A percentile compares a stretch with the other conserved stretches of the same genome.
Evolutionary conservation across 169 alveolate genomes (phyloP).

Genomic region (Plasmodium yoelii): DNA sequence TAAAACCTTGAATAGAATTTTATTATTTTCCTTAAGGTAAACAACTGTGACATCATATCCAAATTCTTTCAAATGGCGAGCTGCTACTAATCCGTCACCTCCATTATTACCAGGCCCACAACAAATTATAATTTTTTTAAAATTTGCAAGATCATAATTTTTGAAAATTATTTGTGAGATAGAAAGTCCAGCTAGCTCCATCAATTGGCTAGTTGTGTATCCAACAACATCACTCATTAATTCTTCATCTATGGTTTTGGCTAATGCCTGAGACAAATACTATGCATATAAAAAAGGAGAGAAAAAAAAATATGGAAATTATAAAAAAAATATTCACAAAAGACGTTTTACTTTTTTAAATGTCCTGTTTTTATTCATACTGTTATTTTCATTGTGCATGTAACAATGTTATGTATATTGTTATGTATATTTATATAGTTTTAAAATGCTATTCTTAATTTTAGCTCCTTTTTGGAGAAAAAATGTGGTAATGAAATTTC

Average conservation of each 20-base stretch:
- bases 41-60: constrained; percentile 82
- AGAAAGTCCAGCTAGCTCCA: constrained; percentile 93
- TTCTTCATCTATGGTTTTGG: constrained; percentile 84
- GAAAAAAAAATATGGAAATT: not conserved
- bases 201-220: constrained; percentile 88
- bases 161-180: constrained; percentile 86
- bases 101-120: constrained; percentile 96
- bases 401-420: no score
- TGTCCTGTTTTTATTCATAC: no score
- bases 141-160: constrained; percentile 64
- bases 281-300: not conserved
- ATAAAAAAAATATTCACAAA: not conserved
- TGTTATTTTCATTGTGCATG: no score
- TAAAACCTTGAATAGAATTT: constrained; percentile 78
- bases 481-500: no score
- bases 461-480: no score
- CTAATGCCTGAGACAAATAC: constrained; percentile 68
- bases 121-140: constrained; percentile 79
- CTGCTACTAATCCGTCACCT: constrained; percentile 92
- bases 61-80: constrained; percentile 88
- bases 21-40: constrained; percentile 87
- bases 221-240: constrained; percentile 86
- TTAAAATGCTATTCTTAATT: no score
- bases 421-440: no score
- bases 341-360: no score